A percentile compares a stretch with the other conserved stretches of the same genome.
phyloP scores from a whole-genome alignment of 2,329 filamentous ascomycete species.

The Fusarium sambucinum region DNA sequence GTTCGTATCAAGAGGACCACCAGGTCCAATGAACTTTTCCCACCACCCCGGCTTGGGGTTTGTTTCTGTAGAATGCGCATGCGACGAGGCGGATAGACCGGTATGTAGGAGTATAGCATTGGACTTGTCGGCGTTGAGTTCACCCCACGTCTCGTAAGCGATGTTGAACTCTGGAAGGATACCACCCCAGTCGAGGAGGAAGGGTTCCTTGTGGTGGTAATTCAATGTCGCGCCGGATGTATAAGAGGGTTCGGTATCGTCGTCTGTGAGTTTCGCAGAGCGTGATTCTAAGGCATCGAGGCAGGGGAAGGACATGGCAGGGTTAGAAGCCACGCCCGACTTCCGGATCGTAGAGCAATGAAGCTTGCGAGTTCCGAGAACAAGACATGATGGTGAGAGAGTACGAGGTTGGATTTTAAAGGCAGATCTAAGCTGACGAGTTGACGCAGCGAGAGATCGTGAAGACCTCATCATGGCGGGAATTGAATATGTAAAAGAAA shows the following conservation, averaged over 20 bases:
- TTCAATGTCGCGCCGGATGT: conserved; percentile 86
- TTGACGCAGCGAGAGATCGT: conserved; percentile 35
- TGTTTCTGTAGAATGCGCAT: conserved; percentile 88
- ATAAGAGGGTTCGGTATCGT: conserved; percentile 91
- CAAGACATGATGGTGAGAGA: conserved; percentile 13
- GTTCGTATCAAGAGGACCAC: conserved; percentile 85
- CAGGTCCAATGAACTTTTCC: conserved; percentile 97
- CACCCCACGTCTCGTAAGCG: conserved; percentile 94
- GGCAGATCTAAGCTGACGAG: conserved; percentile 33
- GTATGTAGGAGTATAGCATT: conserved; percentile 96
- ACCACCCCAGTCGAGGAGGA: conserved; percentile 94
- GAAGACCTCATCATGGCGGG: conserved; percentile 46
- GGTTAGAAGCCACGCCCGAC: conserved; percentile 72
- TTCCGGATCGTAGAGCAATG: conserved; percentile 38
- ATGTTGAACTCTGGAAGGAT: conserved; percentile 89
- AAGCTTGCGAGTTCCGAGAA: conserved; percentile 37
- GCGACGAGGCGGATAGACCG: conserved; percentile 94
- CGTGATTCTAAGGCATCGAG: conserved; percentile 85
- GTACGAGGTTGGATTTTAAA: conserved; percentile 8
- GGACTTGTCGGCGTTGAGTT: conserved; percentile 80
- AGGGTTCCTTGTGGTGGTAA: conserved; percentile 78
- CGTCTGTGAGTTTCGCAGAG: conserved; percentile 77
- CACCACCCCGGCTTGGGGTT: conserved; percentile 97
- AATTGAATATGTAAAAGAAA: neutral
- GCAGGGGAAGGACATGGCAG: conserved; percentile 89